Percentiles rank a stretch among this genome's conserved stretches.
Conservation (phyloP, 148 eudicot species). For the Fagopyrum esculentum region DNA sequence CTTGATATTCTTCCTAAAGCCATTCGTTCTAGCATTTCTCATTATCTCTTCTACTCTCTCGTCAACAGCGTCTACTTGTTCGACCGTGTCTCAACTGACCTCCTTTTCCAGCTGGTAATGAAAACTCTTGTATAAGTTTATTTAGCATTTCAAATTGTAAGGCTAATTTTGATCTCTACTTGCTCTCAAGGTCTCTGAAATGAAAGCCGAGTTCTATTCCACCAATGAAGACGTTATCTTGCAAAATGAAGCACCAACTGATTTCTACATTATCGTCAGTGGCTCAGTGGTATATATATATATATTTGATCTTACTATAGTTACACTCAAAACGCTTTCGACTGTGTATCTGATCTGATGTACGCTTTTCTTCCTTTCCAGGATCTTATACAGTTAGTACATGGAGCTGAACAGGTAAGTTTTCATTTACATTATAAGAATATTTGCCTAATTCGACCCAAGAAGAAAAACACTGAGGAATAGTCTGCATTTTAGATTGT, state of each 20-base stretch:
- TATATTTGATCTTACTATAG: too few relatives aligned
- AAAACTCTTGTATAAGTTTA: background rate
- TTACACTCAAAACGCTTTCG: too few relatives aligned
- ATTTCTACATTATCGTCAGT: conserved; percentile 68
- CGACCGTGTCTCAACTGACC: conserved; percentile 65
- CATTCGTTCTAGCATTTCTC: conserved; percentile 74
- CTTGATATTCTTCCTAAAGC: conserved; percentile 83
- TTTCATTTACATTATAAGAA: too few relatives aligned
- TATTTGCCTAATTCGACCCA: too few relatives aligned
- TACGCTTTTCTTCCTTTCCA: background rate
- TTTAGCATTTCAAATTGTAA: background rate
- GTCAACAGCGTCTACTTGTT: conserved; percentile 73
- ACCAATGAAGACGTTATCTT: conserved; percentile 62
- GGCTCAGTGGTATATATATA: conserved; percentile 53
- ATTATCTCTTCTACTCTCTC: conserved; percentile 67
- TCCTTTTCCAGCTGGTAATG: conserved; percentile 84
- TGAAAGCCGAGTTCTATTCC: conserved; percentile 83
- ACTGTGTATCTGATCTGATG: background rate
- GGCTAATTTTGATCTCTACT: background rate
- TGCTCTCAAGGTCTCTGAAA: conserved; percentile 64
- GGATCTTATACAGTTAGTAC: conserved; percentile 10
- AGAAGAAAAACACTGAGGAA: too few relatives aligned
- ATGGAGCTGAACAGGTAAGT: conserved; percentile 2
- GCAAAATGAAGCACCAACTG: conserved; percentile 82
- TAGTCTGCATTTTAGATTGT: conserved; percentile 11